phyloP scores from a whole-genome alignment of 139 green algal genomes.

The Picochlorum sp. region DNA sequence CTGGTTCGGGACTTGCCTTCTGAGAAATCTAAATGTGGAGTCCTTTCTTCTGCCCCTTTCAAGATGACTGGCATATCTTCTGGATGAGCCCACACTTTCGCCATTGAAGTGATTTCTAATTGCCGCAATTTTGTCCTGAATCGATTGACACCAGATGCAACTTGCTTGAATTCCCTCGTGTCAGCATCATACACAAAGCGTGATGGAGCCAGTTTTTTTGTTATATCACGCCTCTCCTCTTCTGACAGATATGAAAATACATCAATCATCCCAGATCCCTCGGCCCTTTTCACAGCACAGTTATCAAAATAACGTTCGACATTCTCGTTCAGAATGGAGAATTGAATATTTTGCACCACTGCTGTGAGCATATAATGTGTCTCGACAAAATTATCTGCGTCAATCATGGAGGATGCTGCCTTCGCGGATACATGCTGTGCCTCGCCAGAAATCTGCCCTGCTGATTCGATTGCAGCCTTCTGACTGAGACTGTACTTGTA shows the following conservation, averaged over 20 bases:
- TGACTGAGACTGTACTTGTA: not conserved
- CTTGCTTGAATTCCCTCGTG: constrained; percentile 8
- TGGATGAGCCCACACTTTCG: constrained; percentile 47
- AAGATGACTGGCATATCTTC: constrained; percentile 40
- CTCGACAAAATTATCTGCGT: not conserved
- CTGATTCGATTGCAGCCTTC: too few relatives aligned
- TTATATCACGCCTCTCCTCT: constrained; percentile 9
- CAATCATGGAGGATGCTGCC: not conserved
- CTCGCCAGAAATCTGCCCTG: not conserved
- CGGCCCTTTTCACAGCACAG: constrained; percentile 8
- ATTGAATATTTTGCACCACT: constrained; percentile 17
- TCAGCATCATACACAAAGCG: constrained; percentile 21
- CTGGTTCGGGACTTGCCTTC: not conserved
- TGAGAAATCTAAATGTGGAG: not conserved
- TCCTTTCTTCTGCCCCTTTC: constrained; percentile 3
- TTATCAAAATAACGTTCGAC: not conserved
- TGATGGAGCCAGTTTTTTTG: constrained; percentile 12
- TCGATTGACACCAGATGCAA: constrained; percentile 11
- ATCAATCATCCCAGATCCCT: constrained; percentile 25
- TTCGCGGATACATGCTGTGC: not conserved
- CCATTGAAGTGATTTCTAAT: constrained; percentile 36
- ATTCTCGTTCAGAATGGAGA: constrained; percentile 8
- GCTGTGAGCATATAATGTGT: constrained; percentile 15
- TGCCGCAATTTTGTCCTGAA: constrained; percentile 21
- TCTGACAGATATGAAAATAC: constrained; percentile 29